Conservation (phyloP, 1,284 basidiomycete species). For the Austroboletus rostrupii region DNA sequence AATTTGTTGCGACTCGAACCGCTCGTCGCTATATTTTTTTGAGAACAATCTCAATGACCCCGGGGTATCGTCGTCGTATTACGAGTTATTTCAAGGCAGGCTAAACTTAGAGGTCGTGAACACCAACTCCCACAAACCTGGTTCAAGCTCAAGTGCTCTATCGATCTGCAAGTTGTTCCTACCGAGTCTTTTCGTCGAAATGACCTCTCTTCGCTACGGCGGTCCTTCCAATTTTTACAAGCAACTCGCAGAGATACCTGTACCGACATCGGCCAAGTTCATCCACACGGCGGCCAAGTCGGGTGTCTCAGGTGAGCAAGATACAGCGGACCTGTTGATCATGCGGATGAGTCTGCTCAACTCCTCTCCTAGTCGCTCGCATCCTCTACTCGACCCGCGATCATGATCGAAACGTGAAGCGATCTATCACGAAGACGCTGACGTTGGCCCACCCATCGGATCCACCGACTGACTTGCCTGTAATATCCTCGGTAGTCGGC, state of each 20-base stretch:
- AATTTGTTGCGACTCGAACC: no score
- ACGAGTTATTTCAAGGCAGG: no score
- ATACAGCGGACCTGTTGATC: not conserved
- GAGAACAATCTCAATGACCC: no score
- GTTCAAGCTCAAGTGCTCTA: no score
- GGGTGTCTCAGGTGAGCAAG: conserved; percentile 14
- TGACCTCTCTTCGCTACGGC: conserved; percentile 7
- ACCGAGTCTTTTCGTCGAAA: not conserved
- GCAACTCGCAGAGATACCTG: conserved; percentile 42
- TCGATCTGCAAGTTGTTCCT: no score
- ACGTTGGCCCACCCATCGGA: conserved; percentile 23
- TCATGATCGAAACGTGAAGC: conserved; percentile 46
- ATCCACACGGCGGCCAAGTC: conserved; percentile 8
- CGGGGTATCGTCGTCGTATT: no score
- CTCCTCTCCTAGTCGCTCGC: conserved; percentile 34
- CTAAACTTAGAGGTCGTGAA: no score
- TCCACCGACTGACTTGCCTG: conserved; percentile 6
- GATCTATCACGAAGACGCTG: conserved; percentile 41
- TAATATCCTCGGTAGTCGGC: conserved; percentile 21
- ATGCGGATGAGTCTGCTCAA: not conserved
- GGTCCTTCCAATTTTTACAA: conserved; percentile 31
- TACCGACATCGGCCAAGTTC: conserved; percentile 26
- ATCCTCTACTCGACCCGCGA: conserved; percentile 44
- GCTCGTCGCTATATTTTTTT: no score
- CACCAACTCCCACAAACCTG: no score